Evolutionary conservation across 2,329 filamentous ascomycete genomes (phyloP), one percentile per base, ranked within the genome.

Genomic region (Bipolaris victoriae): DNA sequence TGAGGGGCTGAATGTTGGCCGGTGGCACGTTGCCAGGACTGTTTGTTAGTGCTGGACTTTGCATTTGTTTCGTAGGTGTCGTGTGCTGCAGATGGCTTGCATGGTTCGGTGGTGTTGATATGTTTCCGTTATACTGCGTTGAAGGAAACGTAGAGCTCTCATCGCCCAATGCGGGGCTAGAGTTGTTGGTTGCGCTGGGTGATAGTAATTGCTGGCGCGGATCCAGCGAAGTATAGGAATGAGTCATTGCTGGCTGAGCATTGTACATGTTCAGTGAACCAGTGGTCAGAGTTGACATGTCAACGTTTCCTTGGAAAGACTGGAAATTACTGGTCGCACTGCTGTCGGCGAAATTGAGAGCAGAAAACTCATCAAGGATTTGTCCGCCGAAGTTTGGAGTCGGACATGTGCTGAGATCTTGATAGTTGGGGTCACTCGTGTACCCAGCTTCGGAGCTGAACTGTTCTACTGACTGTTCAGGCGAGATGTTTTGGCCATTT

Each of bases 21-120:
- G 71, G 53, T n/a, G 63, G 62, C 43, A 56, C 53, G n/a, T 66
- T 68, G 31, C 69, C 66, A 24, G 75, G 72, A 41, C 74, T 77
- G 51, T 74, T 75, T 7, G 75, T 77, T 52, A 76, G 57, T 24
- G 75, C 70, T n/a, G 75, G 75, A 52, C 75, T 77, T 50, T 76
- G 74, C 20, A 70, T 68, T 47, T 76, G 74, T 52, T 71, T 74
- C 33, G 60, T 68, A 5, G 72, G 73, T 24, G 70, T 74, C 5
- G 66, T 68, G 15, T 72, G 66, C 18, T 63, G 59, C 24, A 58
- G 43, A 15, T 66, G 65, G 7, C 52, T 47, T n/a, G 58, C 36
- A 20, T 66, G 66, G 15, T 47, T 65, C 18, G 74, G 70, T n/a
- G 72, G 69, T 16, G 72, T 70, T 22, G 69, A 70, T 6, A 65